Percentiles rank a stretch among this genome's conserved stretches.
Conservation (phyloP, 208 protist species). For the Leishmania turanica region DNA sequence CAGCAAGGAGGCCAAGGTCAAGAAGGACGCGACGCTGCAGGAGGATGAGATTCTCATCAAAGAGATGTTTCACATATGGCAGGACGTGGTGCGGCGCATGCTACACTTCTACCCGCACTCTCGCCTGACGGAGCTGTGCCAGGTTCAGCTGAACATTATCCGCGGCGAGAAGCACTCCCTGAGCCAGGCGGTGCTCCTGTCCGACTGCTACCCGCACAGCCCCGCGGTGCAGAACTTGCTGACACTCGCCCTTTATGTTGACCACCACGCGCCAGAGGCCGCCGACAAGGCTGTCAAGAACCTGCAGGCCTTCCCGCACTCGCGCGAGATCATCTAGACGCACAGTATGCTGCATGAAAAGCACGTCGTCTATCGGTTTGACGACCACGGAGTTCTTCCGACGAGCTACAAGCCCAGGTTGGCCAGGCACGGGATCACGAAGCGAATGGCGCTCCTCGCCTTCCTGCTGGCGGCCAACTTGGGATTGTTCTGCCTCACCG, state of each 20-base stretch:
- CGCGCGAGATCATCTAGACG: constrained; percentile 41
- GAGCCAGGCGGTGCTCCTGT: constrained; percentile 48
- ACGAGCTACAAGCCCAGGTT: constrained; percentile 54
- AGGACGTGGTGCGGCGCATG: constrained; percentile 48
- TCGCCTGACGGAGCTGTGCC: constrained; percentile 41
- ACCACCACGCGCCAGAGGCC: constrained; percentile 72
- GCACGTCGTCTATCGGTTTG: constrained; percentile 59
- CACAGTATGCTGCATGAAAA: constrained; percentile 48
- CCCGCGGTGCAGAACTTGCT: constrained; percentile 68
- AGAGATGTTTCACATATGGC: constrained; percentile 50
- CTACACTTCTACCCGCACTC: constrained; percentile 65
- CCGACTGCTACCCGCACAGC: constrained; percentile 63
- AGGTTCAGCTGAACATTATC: constrained; percentile 36
- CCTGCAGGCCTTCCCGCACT: constrained; percentile 77
- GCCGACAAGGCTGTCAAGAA: constrained; percentile 62
- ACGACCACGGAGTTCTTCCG: constrained; percentile 69
- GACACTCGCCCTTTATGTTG: constrained; percentile 66
- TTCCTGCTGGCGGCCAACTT: constrained; percentile 55
- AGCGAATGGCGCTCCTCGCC: constrained; percentile 50
- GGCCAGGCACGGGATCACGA: constrained; percentile 42
- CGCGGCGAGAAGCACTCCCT: constrained; percentile 47
- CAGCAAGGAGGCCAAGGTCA: not conserved
- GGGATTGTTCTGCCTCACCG: constrained; percentile 39
- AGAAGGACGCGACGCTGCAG: constrained; percentile 30
- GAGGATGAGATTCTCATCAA: constrained; percentile 42